phyloP scores from a whole-genome alignment of 2,329 filamentous ascomycete genomes.

The Pezizomycotina sp. region DNA sequence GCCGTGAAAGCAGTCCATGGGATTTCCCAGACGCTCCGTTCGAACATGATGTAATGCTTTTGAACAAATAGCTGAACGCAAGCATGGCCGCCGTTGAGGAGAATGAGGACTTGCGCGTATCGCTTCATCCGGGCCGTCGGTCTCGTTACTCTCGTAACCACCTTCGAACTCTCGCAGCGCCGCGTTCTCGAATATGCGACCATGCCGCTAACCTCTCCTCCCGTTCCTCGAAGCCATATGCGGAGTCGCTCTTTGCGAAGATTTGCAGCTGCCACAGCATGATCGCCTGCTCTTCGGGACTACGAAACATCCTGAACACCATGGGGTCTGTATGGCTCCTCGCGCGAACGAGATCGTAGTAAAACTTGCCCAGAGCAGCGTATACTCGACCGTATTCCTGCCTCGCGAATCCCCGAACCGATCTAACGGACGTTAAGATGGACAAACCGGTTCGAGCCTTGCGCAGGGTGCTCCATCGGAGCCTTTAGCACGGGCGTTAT shows the following conservation, averaged over 20 bases:
- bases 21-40: constrained; percentile 52
- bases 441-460: constrained; percentile 38
- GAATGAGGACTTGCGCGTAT: constrained; percentile 72
- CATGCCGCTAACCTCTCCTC: constrained; percentile 58
- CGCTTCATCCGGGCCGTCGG: constrained; percentile 75
- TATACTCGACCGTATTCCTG: constrained; percentile 87
- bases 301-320: constrained; percentile 70
- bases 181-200: constrained; percentile 72
- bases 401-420: constrained; percentile 66
- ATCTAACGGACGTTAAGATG: constrained; percentile 54
- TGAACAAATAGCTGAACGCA: constrained; percentile 75
- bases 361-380: constrained; percentile 73
- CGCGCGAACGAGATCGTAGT: constrained; percentile 59
- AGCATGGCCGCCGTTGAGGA: constrained; percentile 62
- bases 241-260: constrained; percentile 68
- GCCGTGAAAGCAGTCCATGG: constrained; percentile 60
- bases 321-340: constrained; percentile 62
- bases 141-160: constrained; percentile 74
- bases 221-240: constrained; percentile 54
- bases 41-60: constrained; percentile 68
- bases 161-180: constrained; percentile 85
- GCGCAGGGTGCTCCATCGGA: not conserved
- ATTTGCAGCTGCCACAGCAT: constrained; percentile 66
- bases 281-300: constrained; percentile 77
- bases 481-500: not conserved